Evolutionary conservation across 768 basidiomycete genomes (phyloP), one percentile per base, ranked within the genome.

Genomic region (Cyclocybe cylindracea): DNA sequence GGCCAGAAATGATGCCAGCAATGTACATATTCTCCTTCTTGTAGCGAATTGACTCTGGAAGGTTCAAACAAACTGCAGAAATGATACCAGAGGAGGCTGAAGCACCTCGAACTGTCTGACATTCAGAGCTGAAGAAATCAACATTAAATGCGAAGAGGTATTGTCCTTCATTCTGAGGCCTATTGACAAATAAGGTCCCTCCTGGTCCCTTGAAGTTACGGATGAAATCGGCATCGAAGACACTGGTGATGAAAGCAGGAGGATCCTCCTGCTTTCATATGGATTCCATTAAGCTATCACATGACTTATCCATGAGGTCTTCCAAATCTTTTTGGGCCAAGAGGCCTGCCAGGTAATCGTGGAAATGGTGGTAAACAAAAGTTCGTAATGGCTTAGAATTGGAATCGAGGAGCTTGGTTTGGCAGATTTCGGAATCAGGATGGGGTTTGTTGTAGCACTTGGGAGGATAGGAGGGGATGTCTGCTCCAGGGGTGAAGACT

Each of bases 21-120:
- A 69, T 42, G 39, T 60, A 69, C 53, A 72, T 60, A 44, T 67
- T 65, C 55, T 71, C 63, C 1, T 59, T 55, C 32, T 63, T 65
- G 59, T 69, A 70, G 0, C 60, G 51, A 2, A 68, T 51, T n/a
- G 62, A 43, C 1, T 50, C 44, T 2, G 68, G 64, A 3, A 75
- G 56, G 44, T 70, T 72, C 1, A 72, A 45, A 42, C 60, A 63
- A 4, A 57, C 58, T n/a, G n/a, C n/a, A n/a, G n/a, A n/a, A n/a
- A n/a, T n/a, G n/a, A n/a, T n/a, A n/a, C n/a, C n/a, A n/a, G n/a
- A n/a, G n/a, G n/a, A n/a, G n/a, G n/a, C n/a, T n/a, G n/a, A n/a
- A n/a, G n/a, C n/a, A n/a, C n/a, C n/a, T n/a, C n/a, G n/a, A n/a
- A n/a, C n/a, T n/a, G n/a, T n/a, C n/a, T n/a, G n/a, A n/a, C n/a